Percentiles rank a stretch among this genome's conserved stretches.
Conservation (phyloP, 768 basidiomycete genomes). For the Dentipellis fragilis region DNA sequence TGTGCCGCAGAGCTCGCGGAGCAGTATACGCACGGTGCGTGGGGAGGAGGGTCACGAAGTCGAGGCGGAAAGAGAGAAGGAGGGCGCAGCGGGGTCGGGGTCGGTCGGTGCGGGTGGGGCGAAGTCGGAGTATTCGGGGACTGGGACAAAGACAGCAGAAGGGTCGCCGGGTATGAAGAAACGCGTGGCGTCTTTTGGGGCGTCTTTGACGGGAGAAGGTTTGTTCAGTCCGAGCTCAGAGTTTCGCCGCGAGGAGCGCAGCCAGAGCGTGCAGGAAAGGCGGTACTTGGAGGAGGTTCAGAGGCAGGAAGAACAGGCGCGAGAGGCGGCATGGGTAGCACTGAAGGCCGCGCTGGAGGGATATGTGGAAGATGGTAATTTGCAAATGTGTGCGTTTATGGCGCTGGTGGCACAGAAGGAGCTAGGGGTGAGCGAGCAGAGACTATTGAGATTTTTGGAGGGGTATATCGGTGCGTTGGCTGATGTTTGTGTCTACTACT, state of each 20-base stretch:
- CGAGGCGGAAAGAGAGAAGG: constrained; percentile 14
- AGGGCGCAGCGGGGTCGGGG: constrained; percentile 10
- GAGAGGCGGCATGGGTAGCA: background rate
- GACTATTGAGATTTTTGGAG: constrained; percentile 48
- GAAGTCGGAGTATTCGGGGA: too few relatives aligned
- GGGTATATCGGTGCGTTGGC: constrained; percentile 56
- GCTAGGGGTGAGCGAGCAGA: constrained; percentile 34
- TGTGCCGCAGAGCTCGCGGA: constrained; percentile 43
- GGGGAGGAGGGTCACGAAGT: too few relatives aligned
- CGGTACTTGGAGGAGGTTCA: background rate
- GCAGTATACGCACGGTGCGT: constrained; percentile 59
- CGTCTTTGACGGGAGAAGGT: constrained; percentile 4
- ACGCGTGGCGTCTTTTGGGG: background rate
- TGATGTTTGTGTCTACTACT: background rate
- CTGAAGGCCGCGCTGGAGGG: constrained; percentile 7
- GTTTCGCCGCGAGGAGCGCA: background rate
- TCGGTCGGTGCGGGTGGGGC: background rate
- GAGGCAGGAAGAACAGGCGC: background rate
- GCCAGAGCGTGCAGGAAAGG: constrained; percentile 3
- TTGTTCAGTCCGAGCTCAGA: constrained; percentile 2
- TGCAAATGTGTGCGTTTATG: constrained; percentile 74
- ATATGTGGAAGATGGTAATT: constrained; percentile 45
- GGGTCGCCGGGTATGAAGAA: constrained; percentile 23
- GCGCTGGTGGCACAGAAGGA: constrained; percentile 51
- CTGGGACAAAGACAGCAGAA: background rate